phyloP scores from a whole-genome alignment of 78 protist species.

The Anaeramoeba flamelloides region DNA sequence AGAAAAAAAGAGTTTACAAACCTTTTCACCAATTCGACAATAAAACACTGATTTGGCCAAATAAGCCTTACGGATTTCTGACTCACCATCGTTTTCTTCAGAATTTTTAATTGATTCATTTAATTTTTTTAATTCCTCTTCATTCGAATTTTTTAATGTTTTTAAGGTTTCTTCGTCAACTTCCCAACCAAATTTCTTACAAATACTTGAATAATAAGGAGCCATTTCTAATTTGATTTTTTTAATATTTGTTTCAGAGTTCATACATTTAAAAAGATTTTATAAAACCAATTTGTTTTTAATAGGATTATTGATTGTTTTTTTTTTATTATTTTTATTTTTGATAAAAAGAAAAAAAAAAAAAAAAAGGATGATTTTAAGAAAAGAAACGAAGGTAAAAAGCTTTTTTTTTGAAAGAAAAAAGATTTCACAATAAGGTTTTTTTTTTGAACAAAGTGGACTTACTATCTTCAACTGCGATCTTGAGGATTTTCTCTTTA shows the following conservation, averaged over 20 bases:
- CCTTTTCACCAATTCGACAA: neutral
- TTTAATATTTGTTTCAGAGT: neutral
- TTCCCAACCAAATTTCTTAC: neutral
- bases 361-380: no score
- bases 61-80: neutral
- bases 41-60: neutral
- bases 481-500: neutral
- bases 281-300: neutral
- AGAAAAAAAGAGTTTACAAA: neutral
- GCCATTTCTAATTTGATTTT: neutral
- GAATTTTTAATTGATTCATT: neutral
- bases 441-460: no score
- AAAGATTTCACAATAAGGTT: no score
- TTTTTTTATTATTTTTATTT: neutral
- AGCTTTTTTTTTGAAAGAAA: no score
- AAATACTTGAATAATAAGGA: neutral
- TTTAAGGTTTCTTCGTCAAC: neutral
- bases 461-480: no score
- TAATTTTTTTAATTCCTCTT: slow-evolving; percentile 1
- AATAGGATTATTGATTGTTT: neutral
- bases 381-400: no score
- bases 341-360: no score
- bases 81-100: neutral
- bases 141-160: neutral
- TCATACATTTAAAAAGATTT: neutral